A percentile compares a stretch with the other conserved stretches of the same genome.
Evolutionary conservation across 129 eudicot species (phyloP).

Genomic region (Smallanthus sonchifolius): DNA sequence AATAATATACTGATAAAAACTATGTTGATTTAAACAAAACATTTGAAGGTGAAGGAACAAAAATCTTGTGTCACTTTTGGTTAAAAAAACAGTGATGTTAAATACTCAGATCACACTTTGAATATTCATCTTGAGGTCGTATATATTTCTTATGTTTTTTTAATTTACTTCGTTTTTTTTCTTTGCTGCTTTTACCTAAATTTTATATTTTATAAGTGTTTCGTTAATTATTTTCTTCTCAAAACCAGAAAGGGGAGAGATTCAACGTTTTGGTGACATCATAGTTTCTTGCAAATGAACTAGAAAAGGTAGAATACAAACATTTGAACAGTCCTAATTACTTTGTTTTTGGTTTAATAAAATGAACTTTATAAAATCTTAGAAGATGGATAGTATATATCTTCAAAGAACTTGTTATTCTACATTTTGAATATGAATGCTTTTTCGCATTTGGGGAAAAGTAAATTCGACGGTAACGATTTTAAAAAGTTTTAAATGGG

Average conservation of each 20-base stretch:
- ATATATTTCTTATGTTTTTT: background rate
- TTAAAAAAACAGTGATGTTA: background rate
- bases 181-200: background rate
- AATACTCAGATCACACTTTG: background rate
- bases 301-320: background rate
- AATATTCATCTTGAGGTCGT: background rate
- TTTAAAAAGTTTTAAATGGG: slow-evolving; percentile 7
- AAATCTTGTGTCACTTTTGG: background rate
- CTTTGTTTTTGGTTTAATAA: no score
- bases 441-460: background rate
- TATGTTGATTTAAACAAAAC: background rate
- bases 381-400: background rate
- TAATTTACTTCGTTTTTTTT: background rate
- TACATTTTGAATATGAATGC: background rate
- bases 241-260: background rate
- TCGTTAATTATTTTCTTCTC: background rate
- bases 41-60: background rate
- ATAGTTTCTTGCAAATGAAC: background rate
- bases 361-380: background rate
- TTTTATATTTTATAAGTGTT: background rate
- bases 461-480: background rate
- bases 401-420: background rate
- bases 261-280: background rate
- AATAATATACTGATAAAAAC: background rate
- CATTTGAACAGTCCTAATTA: background rate